Evolutionary conservation across 768 basidiomycete species (phyloP).

Genomic region (Auriscalpium vulgare): DNA sequence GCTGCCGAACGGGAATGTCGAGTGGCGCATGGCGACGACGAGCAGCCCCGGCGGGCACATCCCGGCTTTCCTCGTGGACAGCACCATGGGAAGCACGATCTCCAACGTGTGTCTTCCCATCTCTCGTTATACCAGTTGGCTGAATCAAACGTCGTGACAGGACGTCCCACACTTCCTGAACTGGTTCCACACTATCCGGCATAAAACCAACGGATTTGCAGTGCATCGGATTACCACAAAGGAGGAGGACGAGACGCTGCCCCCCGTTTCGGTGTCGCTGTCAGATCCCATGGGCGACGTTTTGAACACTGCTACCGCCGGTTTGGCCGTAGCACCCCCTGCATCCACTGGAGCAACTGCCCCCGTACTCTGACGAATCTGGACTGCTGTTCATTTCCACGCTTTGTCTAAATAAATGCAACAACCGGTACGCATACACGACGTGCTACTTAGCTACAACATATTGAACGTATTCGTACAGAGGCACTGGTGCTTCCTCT

Average conservation of each 20-base stretch:
- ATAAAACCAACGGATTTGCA: not conserved
- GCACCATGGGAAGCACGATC: conserved; percentile 53
- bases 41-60: conserved; percentile 65
- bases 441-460: not conserved
- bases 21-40: conserved; percentile 79
- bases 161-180: conserved; percentile 68
- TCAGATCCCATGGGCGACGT: not conserved
- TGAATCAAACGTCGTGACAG: conserved; percentile 24
- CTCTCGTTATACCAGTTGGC: not conserved
- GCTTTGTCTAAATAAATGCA: not conserved
- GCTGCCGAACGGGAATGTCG: conserved; percentile 52
- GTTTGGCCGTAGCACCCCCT: not conserved
- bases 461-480: not conserved
- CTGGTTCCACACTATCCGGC: conserved; percentile 44
- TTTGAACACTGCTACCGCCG: not conserved
- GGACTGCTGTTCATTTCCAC: no score
- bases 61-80: conserved; percentile 56
- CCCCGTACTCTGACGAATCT: not conserved
- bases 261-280: not conserved
- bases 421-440: not conserved
- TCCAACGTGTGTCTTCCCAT: conserved; percentile 39
- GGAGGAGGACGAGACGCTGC: not conserved
- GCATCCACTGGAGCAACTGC: not conserved
- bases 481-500: no score
- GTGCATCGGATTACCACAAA: not conserved